Conservation (phyloP, 1,139 yeast species). For the Protomyces pachydermus region DNA sequence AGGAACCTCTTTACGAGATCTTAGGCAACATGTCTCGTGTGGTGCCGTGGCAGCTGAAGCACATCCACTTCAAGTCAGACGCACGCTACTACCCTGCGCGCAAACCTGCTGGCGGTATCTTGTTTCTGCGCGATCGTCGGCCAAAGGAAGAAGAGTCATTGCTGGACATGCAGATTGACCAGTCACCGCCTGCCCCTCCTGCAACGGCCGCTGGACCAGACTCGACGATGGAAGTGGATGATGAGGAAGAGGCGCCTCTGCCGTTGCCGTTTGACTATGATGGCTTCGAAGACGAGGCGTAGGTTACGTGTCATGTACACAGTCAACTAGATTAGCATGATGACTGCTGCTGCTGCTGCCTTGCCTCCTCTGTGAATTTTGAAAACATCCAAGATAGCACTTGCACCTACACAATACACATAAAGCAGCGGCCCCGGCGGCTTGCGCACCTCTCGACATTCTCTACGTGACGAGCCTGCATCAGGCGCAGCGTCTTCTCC, state of each 20-base stretch:
- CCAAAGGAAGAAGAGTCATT: slow-evolving; percentile 63
- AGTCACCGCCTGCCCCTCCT: slow-evolving; percentile 4
- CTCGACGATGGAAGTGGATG: slow-evolving; percentile 36
- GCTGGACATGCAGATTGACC: slow-evolving; percentile 46
- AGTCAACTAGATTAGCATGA: slow-evolving; percentile 34
- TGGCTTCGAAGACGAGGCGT: not conserved
- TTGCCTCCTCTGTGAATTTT: too few species aligned
- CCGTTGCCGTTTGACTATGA: not conserved
- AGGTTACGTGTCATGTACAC: not conserved
- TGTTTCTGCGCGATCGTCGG: slow-evolving; percentile 65
- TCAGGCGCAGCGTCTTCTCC: too few species aligned
- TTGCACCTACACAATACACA: too few species aligned
- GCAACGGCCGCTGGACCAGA: not conserved
- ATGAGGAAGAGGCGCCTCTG: slow-evolving; percentile 8
- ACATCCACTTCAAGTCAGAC: slow-evolving; percentile 68
- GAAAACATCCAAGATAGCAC: too few species aligned
- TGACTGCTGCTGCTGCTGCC: too few species aligned
- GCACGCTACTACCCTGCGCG: slow-evolving; percentile 80
- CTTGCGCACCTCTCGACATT: too few species aligned
- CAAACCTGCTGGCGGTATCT: slow-evolving; percentile 56
- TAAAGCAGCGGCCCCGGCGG: too few species aligned
- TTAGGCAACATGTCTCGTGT: slow-evolving; percentile 80
- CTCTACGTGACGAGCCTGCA: too few species aligned
- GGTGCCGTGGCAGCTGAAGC: slow-evolving; percentile 82
- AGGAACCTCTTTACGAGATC: slow-evolving; percentile 36